phyloP scores from a whole-genome alignment of 2,329 filamentous ascomycete genomes.

The Teratosphaeria viscida region DNA sequence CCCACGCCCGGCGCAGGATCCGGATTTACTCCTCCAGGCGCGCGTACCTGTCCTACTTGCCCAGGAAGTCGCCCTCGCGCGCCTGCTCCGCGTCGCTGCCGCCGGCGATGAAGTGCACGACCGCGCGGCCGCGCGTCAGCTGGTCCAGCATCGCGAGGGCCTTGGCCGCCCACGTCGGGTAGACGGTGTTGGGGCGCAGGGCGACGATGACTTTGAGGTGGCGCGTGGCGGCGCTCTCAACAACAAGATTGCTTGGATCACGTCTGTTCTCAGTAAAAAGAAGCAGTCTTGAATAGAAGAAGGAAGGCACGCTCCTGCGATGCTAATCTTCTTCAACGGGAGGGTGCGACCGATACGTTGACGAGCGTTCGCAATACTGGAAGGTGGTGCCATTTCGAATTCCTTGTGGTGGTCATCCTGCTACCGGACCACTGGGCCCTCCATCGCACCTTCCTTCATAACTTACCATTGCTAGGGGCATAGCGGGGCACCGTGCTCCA shows the following conservation, averaged over 20 bases:
- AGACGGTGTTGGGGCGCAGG: slow-evolving; percentile 51
- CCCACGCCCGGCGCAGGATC: slow-evolving; percentile 50
- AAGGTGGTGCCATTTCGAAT: no score
- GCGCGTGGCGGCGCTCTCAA: slow-evolving; percentile 41
- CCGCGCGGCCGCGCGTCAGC: slow-evolving; percentile 46
- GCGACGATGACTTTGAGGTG: slow-evolving; percentile 53
- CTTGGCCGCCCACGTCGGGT: slow-evolving; percentile 53
- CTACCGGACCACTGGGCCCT: background rate
- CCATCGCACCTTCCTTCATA: background rate
- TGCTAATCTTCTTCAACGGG: no score
- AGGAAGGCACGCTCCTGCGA: no score
- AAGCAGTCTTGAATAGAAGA: no score
- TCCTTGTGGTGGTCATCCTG: background rate
- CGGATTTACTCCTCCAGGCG: slow-evolving; percentile 52
- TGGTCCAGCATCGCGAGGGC: slow-evolving; percentile 52
- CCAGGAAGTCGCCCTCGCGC: slow-evolving; percentile 49
- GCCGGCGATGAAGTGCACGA: slow-evolving; percentile 54
- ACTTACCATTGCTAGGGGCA: background rate
- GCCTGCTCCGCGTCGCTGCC: slow-evolving; percentile 52
- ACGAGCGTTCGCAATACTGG: no score
- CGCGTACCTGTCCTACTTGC: slow-evolving; percentile 48
- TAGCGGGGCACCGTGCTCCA: background rate
- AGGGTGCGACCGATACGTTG: no score
- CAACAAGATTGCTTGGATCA: no score
- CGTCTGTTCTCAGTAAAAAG: no score